Conservation (phyloP, 768 basidiomycete species). For the Hirschioporus abietinus region DNA sequence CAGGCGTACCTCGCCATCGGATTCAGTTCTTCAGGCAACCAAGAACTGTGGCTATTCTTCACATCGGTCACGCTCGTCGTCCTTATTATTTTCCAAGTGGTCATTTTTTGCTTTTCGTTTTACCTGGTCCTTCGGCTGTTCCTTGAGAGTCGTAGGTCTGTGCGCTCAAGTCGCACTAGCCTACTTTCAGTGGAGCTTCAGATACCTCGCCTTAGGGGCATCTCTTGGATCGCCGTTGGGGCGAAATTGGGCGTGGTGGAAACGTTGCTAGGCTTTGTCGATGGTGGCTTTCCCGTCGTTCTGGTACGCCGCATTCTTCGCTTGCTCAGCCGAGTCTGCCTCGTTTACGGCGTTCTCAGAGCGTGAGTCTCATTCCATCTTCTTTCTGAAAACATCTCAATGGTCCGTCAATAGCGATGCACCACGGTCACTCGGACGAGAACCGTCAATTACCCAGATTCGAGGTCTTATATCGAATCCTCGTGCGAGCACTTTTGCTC, state of each 20-base stretch:
- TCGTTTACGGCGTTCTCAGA: conserved; percentile 60
- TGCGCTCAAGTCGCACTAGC: conserved; percentile 37
- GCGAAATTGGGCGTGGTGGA: conserved; percentile 62
- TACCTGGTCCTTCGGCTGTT: conserved; percentile 49
- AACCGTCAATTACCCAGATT: conserved; percentile 44
- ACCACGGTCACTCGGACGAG: conserved; percentile 48
- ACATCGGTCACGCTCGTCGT: conserved; percentile 56
- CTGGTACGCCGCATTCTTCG: conserved; percentile 56
- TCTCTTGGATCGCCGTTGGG: conserved; percentile 59
- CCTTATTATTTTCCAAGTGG: conserved; percentile 50
- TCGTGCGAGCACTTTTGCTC: conserved; percentile 47
- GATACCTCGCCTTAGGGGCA: conserved; percentile 46
- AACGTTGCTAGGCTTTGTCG: conserved; percentile 56
- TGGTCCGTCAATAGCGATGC: neutral
- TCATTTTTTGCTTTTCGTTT: conserved; percentile 54
- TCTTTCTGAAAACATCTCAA: neutral
- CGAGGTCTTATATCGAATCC: conserved; percentile 44
- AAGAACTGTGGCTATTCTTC: conserved; percentile 50
- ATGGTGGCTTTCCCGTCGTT: conserved; percentile 44
- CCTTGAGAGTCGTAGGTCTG: conserved; percentile 37
- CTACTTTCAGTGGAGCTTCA: conserved; percentile 35
- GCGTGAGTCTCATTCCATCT: conserved; percentile 42
- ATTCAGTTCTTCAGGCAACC: conserved; percentile 32
- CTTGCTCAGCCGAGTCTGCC: conserved; percentile 43
- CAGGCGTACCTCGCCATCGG: conserved; percentile 29